These are phyloP conservation scores for Cryptococcus sp. DNA, from an alignment of 1,284 basidiomycete species.

Conservation along the genomic window DNA sequence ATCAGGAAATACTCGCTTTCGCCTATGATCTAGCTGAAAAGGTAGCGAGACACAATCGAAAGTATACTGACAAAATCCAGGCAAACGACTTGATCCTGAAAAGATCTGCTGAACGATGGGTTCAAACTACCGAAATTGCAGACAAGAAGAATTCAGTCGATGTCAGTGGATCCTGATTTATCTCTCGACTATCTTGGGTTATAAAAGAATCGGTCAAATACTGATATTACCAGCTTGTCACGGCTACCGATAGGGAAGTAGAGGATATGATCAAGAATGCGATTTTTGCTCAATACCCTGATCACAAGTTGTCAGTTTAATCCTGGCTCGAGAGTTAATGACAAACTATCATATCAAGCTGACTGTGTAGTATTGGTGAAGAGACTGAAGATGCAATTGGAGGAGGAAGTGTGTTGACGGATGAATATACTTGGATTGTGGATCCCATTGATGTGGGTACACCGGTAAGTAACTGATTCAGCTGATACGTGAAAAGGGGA, in stretches of 20 bases:
- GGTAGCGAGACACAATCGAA: conserved; percentile 6
- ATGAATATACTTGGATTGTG: conserved; percentile 53
- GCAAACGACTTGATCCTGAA: conserved; percentile 16
- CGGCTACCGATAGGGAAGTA: conserved; percentile 87
- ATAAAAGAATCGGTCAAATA: too few relatives aligned
- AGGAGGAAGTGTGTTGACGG: conserved; percentile 59
- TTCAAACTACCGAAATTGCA: not conserved
- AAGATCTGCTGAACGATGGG: conserved; percentile 1
- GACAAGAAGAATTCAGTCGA: conserved; percentile 54
- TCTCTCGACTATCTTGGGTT: not conserved
- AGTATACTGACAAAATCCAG: conserved; percentile 4
- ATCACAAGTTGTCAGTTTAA: conserved; percentile 60
- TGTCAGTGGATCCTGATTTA: conserved; percentile 23
- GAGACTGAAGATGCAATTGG: conserved; percentile 63
- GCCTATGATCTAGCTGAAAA: conserved; percentile 9
- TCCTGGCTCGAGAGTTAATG: not conserved
- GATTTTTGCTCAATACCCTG: conserved; percentile 65
- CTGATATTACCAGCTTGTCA: conserved; percentile 62
- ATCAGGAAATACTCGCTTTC: conserved; percentile 18
- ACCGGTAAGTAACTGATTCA: not conserved
- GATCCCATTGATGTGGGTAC: conserved; percentile 44
- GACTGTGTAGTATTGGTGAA: conserved; percentile 64
- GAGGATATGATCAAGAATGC: conserved; percentile 76
- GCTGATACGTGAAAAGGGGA: conserved; percentile 23
- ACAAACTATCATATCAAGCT: not conserved